Evolutionary conservation across 192 early-diverging fungal species (phyloP).

Genomic region (Coemansia sp.): DNA sequence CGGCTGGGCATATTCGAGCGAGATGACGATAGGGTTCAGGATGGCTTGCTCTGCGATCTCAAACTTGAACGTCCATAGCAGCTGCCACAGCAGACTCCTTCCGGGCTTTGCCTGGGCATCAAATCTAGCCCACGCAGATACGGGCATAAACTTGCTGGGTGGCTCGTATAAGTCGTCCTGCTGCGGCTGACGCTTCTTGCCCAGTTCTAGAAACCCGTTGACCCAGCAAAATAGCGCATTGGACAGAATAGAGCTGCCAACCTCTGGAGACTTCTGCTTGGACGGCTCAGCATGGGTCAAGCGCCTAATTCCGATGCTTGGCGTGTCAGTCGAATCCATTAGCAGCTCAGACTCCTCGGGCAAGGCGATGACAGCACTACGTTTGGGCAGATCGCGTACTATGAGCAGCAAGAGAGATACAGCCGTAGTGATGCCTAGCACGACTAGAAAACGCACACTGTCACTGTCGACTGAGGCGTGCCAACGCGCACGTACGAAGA

Average conservation of each 20-base stretch:
- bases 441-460: background rate
- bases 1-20: constrained; percentile 57
- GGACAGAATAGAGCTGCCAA: constrained; percentile 27
- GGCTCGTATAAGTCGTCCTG: constrained; percentile 25
- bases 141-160: constrained; percentile 9
- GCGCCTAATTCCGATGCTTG: background rate
- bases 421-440: background rate
- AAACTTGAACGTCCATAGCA: constrained; percentile 34
- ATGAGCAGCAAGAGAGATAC: constrained; percentile 19
- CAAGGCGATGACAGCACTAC: background rate
- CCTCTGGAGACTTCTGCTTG: constrained; percentile 22
- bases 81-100: constrained; percentile 25
- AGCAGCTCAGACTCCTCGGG: constrained; percentile 1
- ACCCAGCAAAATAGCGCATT: constrained; percentile 39
- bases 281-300: background rate
- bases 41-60: constrained; percentile 48
- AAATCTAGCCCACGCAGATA: constrained; percentile 20
- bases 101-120: background rate
- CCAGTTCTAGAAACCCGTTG: constrained; percentile 17
- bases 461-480: constrained; percentile 2
- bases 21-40: constrained; percentile 29
- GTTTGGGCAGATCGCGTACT: constrained; percentile 27
- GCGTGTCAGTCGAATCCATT: background rate
- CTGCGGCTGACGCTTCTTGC: constrained; percentile 17
- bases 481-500: constrained; percentile 22